Evolutionary conservation across 176 grass and related monocot genomes (phyloP), one percentile per base, ranked within the genome.

Genomic region (Juncus effusus): DNA sequence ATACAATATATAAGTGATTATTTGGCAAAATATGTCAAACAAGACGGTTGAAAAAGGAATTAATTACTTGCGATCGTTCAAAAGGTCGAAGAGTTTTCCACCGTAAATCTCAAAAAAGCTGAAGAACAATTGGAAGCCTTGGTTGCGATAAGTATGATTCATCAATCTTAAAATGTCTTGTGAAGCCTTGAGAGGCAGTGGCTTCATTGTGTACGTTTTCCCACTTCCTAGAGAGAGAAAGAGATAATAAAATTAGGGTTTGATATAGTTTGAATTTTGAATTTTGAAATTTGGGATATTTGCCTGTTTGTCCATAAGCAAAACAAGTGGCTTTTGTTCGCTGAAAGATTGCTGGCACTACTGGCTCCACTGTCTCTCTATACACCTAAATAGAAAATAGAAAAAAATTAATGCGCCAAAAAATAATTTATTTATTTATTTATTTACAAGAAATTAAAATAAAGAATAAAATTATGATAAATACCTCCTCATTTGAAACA

Each of bases 81-180:
- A 78, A 63, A 99, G 86, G 74, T 99, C 89, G 62, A 94, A 99
- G 51, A 99, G 76, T 76, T 99, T 99, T 35, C 95, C 95, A 61
- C 95, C 89, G 75, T 99, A 99, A 65, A 99, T 99, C 71, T 99
- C 95, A 82, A 99, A 99, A 83, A 99, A 99, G 70, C 95, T 99
- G 66, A 99, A 70, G 56, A 80, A 94, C 64, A 99, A 85, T 56
- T 94, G 85, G 69, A 90, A 94, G 3, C 95, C 95, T 80, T 93
- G 95, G 74, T 94, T 99, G 42, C 86, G 78, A 38, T 99, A 94
- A 2, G 86, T 78, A 36, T 99, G 89, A 59, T 99, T 72, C 95
- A 99, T 99, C 45, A 87, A 75, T 79, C 95, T 93, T 59, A 99
- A 58, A 74, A 99, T 99, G 74, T 99, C 95, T 67, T 99, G 89